Evolutionary conservation across 192 early-diverging fungal species (phyloP).

Genomic region (Coemansia sp.): DNA sequence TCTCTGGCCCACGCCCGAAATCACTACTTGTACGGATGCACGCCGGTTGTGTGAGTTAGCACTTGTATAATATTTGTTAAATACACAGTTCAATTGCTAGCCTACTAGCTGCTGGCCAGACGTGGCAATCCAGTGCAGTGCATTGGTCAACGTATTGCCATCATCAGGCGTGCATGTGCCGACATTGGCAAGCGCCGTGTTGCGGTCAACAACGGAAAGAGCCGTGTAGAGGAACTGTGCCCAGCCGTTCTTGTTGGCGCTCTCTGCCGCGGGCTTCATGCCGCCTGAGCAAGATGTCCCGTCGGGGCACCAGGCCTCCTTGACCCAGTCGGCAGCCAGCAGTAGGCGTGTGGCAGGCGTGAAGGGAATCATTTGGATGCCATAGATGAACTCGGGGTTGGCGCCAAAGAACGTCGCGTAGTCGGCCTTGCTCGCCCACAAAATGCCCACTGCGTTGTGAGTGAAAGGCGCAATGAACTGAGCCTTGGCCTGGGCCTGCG

Average conservation of each 20-base stretch:
- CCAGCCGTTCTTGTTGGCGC: slow-evolving; percentile 35
- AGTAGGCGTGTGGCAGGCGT: slow-evolving; percentile 52
- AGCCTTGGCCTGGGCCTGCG: slow-evolving; percentile 19
- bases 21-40: slow-evolving; percentile 48
- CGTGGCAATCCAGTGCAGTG: slow-evolving; percentile 58
- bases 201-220: slow-evolving; percentile 49
- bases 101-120: slow-evolving; percentile 23
- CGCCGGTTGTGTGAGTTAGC: slow-evolving; percentile 10
- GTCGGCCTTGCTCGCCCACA: slow-evolving; percentile 58
- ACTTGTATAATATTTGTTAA: neutral
- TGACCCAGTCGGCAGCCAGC: slow-evolving; percentile 49
- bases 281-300: slow-evolving; percentile 26
- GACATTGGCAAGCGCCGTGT: slow-evolving; percentile 34
- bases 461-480: slow-evolving; percentile 42
- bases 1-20: slow-evolving; percentile 40
- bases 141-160: slow-evolving; percentile 60
- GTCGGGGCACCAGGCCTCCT: slow-evolving; percentile 48
- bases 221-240: slow-evolving; percentile 56
- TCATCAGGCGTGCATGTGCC: slow-evolving; percentile 45
- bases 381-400: slow-evolving; percentile 54
- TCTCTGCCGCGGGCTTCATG: slow-evolving; percentile 48
- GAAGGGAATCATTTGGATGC: slow-evolving; percentile 63
- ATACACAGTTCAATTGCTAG: neutral
- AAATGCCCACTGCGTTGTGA: slow-evolving; percentile 55
- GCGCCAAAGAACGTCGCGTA: slow-evolving; percentile 56